Evolutionary conservation across 371 early-diverging fungal genomes (phyloP).

Genomic region (Mortierella sp.): DNA sequence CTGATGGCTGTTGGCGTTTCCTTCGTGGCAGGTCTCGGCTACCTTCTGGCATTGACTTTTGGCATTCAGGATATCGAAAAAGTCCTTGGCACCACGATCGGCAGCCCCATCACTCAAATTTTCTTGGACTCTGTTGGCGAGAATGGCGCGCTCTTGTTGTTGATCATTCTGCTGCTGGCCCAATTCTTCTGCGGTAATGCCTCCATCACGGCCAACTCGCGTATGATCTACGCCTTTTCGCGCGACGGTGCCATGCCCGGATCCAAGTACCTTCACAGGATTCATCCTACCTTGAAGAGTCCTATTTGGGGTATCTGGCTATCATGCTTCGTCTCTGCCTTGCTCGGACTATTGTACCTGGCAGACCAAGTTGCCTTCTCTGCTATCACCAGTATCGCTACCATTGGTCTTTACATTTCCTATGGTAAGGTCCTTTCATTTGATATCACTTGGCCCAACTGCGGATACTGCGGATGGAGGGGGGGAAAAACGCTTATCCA

Average conservation of each 20-base stretch:
- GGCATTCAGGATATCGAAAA: conserved; percentile 59
- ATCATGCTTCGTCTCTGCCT: conserved; percentile 53
- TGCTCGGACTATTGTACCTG: conserved; percentile 61
- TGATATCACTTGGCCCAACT: too few species aligned
- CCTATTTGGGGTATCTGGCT: conserved; percentile 58
- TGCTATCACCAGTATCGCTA: conserved; percentile 75
- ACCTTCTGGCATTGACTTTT: conserved; percentile 56
- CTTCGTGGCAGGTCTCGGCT: conserved; percentile 57
- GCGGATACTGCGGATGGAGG: too few species aligned
- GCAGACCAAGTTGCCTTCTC: conserved; percentile 62
- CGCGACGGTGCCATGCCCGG: conserved; percentile 78
- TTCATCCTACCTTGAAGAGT: conserved; percentile 56
- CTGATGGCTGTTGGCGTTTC: conserved; percentile 61
- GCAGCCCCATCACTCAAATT: conserved; percentile 62
- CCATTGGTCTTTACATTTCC: conserved; percentile 75
- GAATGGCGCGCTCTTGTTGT: conserved; percentile 60
- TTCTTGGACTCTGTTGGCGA: conserved; percentile 65
- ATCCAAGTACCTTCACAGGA: conserved; percentile 60
- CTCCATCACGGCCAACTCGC: conserved; percentile 69
- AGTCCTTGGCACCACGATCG: conserved; percentile 55
- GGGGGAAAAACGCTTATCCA: too few species aligned
- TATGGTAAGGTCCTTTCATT: conserved; percentile 68
- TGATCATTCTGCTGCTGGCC: conserved; percentile 65
- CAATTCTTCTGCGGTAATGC: conserved; percentile 69
- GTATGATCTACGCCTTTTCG: conserved; percentile 80